Percentiles rank a stretch among this genome's conserved stretches.
phyloP scores from a whole-genome alignment of 164 flowering plant species.

The Annona cherimola region DNA sequence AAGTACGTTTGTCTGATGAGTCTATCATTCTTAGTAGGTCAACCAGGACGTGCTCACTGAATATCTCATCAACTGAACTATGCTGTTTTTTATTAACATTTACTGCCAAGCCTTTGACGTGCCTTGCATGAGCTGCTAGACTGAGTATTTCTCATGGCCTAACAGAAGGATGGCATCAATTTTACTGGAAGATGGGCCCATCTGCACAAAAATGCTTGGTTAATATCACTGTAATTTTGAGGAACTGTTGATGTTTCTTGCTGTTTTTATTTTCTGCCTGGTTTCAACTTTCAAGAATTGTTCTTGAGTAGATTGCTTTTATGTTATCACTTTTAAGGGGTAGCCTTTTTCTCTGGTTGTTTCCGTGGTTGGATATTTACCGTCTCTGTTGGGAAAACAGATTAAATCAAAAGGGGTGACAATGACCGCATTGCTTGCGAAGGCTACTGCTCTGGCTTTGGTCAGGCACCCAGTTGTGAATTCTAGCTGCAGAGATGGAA shows the following conservation, averaged over 20 bases:
- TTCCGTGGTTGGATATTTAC: not conserved
- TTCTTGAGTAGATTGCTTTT: not conserved
- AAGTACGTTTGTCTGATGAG: not conserved
- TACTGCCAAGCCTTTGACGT: not conserved
- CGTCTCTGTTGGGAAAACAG: slow-evolving; percentile 27
- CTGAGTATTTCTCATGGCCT: not conserved
- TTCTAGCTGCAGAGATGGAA: slow-evolving; percentile 91
- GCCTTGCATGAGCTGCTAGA: not conserved
- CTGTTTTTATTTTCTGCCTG: not conserved
- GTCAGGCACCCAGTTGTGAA: slow-evolving; percentile 87
- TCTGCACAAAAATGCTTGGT: not conserved
- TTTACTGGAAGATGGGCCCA: not conserved
- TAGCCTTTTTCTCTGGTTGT: slow-evolving; percentile 3
- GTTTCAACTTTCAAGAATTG: not conserved
- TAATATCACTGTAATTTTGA: not conserved
- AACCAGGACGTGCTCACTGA: not conserved
- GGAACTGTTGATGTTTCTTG: not conserved
- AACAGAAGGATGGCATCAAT: not conserved
- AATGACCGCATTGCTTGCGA: slow-evolving; percentile 95
- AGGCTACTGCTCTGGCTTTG: slow-evolving; percentile 96
- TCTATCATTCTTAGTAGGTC: not conserved
- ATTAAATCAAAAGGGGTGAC: slow-evolving; percentile 96
- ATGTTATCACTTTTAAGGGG: not conserved
- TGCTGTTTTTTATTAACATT: not conserved
- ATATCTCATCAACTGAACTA: not conserved